A percentile compares a stretch with the other conserved stretches of the same genome.
These are phyloP conservation scores for Euphorbia schlechtendalii DNA, from an alignment of 441 rosid genomes.

Conservation along the genomic window DNA sequence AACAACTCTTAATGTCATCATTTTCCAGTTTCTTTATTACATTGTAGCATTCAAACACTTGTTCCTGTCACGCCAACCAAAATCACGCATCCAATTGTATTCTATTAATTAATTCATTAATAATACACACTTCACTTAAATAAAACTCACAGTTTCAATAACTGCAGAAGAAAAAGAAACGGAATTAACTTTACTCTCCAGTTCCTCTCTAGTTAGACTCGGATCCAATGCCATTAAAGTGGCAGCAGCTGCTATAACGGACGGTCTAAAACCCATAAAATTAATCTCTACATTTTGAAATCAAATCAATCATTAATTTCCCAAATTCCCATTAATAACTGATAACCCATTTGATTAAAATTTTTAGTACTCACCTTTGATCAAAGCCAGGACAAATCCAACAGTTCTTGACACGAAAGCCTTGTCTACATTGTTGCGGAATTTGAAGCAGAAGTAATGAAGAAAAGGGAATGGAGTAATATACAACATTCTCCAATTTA, in stretches of 20 bases:
- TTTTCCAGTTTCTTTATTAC: slow-evolving; percentile 32
- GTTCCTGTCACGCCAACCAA: slow-evolving; percentile 54
- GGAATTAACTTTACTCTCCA: slow-evolving; percentile 34
- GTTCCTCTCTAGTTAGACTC: slow-evolving; percentile 27
- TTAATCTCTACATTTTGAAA: slow-evolving; percentile 31
- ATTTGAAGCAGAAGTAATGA: slow-evolving; percentile 29
- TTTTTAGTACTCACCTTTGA: slow-evolving; percentile 31
- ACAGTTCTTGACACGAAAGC: slow-evolving; percentile 15
- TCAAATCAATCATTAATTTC: background rate
- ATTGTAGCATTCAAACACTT: slow-evolving; percentile 41
- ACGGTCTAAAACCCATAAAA: slow-evolving; percentile 40
- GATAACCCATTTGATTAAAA: no score
- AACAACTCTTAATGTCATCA: slow-evolving; percentile 19
- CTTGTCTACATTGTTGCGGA: slow-evolving; percentile 21
- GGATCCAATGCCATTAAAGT: slow-evolving; percentile 33
- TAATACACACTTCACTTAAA: background rate
- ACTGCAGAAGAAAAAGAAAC: slow-evolving; percentile 24
- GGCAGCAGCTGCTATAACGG: slow-evolving; percentile 51
- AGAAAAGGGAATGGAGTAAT: slow-evolving; percentile 50
- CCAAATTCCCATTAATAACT: background rate
- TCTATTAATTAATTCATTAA: background rate
- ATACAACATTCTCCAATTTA: slow-evolving; percentile 46
- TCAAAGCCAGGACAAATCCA: slow-evolving; percentile 27
- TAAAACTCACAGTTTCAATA: slow-evolving; percentile 48
- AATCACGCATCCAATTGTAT: background rate